phyloP scores from a whole-genome alignment of 345 rosid genomes.

The Brassica incana region DNA sequence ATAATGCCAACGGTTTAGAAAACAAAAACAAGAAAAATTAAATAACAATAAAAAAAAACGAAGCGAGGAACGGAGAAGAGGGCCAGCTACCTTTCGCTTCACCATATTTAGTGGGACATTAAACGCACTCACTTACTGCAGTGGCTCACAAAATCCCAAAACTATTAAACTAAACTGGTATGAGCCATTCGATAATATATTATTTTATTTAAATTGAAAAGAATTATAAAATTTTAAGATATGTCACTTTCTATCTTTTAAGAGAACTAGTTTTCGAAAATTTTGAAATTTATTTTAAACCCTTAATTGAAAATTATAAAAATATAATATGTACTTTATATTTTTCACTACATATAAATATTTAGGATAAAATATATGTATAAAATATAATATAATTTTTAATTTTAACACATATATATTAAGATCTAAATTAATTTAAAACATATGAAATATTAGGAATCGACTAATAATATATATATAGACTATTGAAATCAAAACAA shows the following conservation, averaged over 20 bases:
- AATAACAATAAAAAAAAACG: neutral
- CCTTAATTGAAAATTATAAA: neutral
- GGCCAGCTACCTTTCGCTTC: slow-evolving; percentile 27
- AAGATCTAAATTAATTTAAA: neutral
- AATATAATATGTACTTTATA: neutral
- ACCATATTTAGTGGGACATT: slow-evolving; percentile 33
- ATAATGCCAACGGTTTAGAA: neutral
- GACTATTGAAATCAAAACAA: neutral
- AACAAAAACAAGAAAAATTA: neutral
- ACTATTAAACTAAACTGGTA: slow-evolving; percentile 4
- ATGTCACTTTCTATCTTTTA: neutral
- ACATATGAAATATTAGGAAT: neutral
- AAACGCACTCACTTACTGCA: slow-evolving; percentile 21
- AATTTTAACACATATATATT: no score
- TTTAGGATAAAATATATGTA: neutral
- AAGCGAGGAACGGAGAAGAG: slow-evolving; percentile 31
- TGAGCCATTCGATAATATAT: slow-evolving; percentile 15
- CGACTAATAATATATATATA: neutral
- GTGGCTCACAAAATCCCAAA: slow-evolving; percentile 13
- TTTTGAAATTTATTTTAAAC: neutral
- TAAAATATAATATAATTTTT: neutral
- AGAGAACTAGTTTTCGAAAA: neutral
- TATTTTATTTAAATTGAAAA: neutral
- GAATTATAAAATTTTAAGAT: neutral
- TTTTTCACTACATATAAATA: neutral